Conservation (phyloP, 345 rosid genomes). For the Hypericum perforatum region DNA sequence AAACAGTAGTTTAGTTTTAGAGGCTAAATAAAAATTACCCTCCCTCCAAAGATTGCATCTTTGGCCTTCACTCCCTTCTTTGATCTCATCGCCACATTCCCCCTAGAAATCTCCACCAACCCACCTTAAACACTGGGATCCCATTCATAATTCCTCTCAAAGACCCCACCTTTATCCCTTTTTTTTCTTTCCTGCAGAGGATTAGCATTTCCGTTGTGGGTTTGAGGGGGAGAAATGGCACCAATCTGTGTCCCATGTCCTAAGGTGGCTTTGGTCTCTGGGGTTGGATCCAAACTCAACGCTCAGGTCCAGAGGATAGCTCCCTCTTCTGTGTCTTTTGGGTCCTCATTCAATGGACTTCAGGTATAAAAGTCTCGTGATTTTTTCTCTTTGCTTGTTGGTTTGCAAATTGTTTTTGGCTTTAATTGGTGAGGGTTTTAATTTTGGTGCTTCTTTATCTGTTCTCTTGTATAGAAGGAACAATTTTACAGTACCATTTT, state of each 20-base stretch:
- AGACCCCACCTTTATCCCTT: background rate
- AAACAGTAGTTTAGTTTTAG: no score
- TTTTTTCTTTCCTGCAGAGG: background rate
- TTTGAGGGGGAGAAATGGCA: constrained; percentile 33
- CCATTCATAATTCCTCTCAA: no score
- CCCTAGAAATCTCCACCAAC: constrained; percentile 6
- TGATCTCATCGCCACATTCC: constrained; percentile 23
- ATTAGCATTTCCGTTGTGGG: no score
- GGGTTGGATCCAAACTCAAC: constrained; percentile 32
- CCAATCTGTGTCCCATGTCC: constrained; percentile 52
- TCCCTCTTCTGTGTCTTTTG: constrained; percentile 16
- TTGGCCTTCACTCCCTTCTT: no score
- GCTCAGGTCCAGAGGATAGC: background rate
- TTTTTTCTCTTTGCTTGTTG: background rate
- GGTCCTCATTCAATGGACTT: constrained; percentile 22
- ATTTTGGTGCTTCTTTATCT: no score
- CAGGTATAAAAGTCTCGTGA: constrained; percentile 27
- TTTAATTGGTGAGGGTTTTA: no score
- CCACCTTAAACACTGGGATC: no score
- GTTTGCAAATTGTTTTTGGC: background rate
- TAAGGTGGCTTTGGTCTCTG: constrained; percentile 38
- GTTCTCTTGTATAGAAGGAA: no score
- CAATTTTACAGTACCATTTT: no score
- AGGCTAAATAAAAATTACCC: no score
- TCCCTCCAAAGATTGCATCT: no score